These are phyloP conservation scores for Ettlia oleoabundans DNA, from an alignment of 139 green algal species.

Conservation along the genomic window DNA sequence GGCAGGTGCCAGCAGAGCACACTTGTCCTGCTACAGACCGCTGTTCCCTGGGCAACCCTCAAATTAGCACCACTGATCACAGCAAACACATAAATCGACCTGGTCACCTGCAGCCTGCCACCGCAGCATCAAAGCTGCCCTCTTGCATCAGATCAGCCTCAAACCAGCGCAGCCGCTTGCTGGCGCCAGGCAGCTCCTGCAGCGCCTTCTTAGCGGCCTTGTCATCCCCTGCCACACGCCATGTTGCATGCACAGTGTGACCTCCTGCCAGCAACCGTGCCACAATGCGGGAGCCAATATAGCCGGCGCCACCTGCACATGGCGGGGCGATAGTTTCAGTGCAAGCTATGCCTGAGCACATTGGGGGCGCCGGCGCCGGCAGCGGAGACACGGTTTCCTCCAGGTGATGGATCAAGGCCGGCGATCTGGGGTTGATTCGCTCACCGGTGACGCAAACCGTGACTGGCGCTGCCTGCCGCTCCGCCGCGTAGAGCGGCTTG, in stretches of 20 bases:
- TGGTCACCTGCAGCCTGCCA: constrained; percentile 39
- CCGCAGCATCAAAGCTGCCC: constrained; percentile 56
- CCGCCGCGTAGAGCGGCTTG: constrained; percentile 5
- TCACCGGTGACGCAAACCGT: constrained; percentile 20
- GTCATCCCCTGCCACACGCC: constrained; percentile 22
- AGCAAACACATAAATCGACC: too few species aligned
- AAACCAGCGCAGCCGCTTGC: constrained; percentile 36
- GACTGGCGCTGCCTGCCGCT: not conserved
- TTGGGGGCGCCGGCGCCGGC: too few species aligned
- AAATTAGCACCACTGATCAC: too few species aligned
- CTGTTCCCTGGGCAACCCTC: too few species aligned
- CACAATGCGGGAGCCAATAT: constrained; percentile 54
- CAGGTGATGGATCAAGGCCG: not conserved
- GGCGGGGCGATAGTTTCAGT: too few species aligned
- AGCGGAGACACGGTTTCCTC: not conserved
- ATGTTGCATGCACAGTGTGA: constrained; percentile 58
- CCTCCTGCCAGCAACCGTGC: constrained; percentile 57
- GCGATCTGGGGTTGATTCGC: too few species aligned
- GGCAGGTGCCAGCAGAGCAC: too few species aligned
- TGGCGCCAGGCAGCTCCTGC: constrained; percentile 50
- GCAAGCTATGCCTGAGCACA: too few species aligned
- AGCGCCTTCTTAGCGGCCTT: constrained; percentile 26
- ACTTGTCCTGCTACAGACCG: too few species aligned
- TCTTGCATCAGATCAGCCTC: constrained; percentile 45
- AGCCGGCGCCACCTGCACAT: constrained; percentile 28